These are phyloP conservation scores for Rhodotorula taiwanensis DNA, from an alignment of 768 basidiomycete species.

Conservation along the genomic window DNA sequence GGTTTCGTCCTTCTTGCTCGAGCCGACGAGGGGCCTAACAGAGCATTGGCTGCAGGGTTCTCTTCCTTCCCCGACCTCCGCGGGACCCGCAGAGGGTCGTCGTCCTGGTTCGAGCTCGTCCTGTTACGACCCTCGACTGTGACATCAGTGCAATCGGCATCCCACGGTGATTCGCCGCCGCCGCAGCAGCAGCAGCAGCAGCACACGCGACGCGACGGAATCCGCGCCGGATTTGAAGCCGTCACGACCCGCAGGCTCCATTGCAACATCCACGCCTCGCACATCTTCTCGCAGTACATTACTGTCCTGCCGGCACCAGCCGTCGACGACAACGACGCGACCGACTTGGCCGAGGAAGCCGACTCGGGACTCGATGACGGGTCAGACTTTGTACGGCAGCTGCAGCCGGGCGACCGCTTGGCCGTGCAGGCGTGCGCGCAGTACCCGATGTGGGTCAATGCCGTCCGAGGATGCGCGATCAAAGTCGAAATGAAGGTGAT, in stretches of 20 bases:
- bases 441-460: conserved; percentile 24
- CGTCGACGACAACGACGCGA: no score
- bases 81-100: conserved; percentile 17
- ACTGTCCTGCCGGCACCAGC: not conserved
- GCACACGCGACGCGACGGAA: no score
- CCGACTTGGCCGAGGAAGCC: not conserved
- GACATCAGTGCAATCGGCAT: not conserved
- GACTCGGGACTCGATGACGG: not conserved
- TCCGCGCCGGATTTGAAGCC: not conserved
- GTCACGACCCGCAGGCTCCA: conserved; percentile 1
- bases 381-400: not conserved
- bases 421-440: conserved; percentile 19
- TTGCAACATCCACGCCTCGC: conserved; percentile 20
- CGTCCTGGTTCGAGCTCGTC: conserved; percentile 29
- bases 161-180: not conserved
- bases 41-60: conserved; percentile 29
- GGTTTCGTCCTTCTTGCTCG: no score
- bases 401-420: conserved; percentile 14
- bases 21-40: no score
- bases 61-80: conserved; percentile 9
- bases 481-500: not conserved
- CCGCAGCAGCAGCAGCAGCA: no score
- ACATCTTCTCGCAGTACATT: not conserved
- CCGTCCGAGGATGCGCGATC: not conserved
- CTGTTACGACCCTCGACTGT: conserved; percentile 18